A percentile compares a stretch with the other conserved stretches of the same genome.
phyloP scores from a whole-genome alignment of 257 asterid species.

The Linaria vulgaris region DNA sequence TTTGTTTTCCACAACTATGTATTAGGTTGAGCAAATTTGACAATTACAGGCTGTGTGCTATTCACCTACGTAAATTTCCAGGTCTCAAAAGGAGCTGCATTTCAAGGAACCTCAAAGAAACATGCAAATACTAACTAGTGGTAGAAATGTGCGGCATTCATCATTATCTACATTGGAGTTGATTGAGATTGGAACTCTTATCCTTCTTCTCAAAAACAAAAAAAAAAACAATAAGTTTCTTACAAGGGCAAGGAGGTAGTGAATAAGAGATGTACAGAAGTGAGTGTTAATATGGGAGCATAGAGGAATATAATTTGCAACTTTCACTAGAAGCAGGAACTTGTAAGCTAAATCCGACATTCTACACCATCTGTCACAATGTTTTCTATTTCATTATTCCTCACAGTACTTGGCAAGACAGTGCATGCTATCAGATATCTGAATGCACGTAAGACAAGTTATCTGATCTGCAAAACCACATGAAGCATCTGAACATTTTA shows the following conservation, averaged over 20 bases:
- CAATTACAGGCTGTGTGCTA: background rate
- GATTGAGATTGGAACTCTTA: too few relatives aligned
- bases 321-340: background rate
- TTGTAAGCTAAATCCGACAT: background rate
- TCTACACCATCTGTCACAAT: background rate
- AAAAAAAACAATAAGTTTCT: too few relatives aligned
- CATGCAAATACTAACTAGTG: background rate
- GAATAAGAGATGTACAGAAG: background rate
- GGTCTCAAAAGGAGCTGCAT: background rate
- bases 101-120: background rate
- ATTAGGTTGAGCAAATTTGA: background rate
- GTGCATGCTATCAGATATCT: background rate
- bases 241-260: too few relatives aligned
- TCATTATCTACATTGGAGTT: background rate
- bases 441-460: slow-evolving; percentile 9
- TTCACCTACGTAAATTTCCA: background rate
- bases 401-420: background rate
- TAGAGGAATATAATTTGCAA: background rate
- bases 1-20: background rate
- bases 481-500: background rate
- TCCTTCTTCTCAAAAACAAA: too few relatives aligned
- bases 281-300: background rate
- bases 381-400: background rate
- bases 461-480: slow-evolving; percentile 12
- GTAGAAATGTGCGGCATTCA: background rate